Conservation (phyloP, 768 basidiomycete genomes). For the Rhizopogon rudus region DNA sequence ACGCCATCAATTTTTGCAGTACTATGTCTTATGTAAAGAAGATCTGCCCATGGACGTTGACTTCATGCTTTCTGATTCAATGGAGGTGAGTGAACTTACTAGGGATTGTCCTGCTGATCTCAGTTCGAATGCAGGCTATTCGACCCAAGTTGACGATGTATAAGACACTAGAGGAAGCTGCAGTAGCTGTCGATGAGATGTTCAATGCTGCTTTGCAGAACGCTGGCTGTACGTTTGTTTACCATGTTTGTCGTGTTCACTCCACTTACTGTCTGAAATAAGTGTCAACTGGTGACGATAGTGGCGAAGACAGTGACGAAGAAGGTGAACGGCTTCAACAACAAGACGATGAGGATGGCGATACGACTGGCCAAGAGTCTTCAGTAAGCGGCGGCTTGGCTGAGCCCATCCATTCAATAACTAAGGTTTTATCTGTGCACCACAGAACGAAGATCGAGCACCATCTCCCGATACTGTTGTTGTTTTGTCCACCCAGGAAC, state of each 20-base stretch:
- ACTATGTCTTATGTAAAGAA: slow-evolving; percentile 88
- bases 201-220: slow-evolving; percentile 63
- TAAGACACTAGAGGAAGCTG: slow-evolving; percentile 83
- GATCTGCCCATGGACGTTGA: slow-evolving; percentile 95
- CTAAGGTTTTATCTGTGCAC: not conserved
- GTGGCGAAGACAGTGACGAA: slow-evolving; percentile 51
- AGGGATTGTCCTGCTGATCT: slow-evolving; percentile 1
- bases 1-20: slow-evolving; percentile 30
- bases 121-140: slow-evolving; percentile 51
- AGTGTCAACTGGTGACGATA: slow-evolving; percentile 33
- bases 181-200: slow-evolving; percentile 86
- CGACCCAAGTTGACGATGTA: slow-evolving; percentile 70
- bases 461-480: slow-evolving; percentile 82
- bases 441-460: slow-evolving; percentile 57
- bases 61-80: slow-evolving; percentile 92
- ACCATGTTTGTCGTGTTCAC: not conserved
- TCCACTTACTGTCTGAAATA: slow-evolving; percentile 12
- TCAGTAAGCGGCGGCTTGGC: slow-evolving; percentile 37
- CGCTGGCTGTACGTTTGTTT: slow-evolving; percentile 41
- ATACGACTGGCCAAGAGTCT: slow-evolving; percentile 43
- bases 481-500: slow-evolving; percentile 66
- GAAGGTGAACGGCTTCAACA: slow-evolving; percentile 35
- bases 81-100: slow-evolving; percentile 56
- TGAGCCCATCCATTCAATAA: not conserved
- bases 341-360: slow-evolving; percentile 64